Conservation (phyloP, 352 stramenopile genomes). For the Saprolegnia parasitica region DNA sequence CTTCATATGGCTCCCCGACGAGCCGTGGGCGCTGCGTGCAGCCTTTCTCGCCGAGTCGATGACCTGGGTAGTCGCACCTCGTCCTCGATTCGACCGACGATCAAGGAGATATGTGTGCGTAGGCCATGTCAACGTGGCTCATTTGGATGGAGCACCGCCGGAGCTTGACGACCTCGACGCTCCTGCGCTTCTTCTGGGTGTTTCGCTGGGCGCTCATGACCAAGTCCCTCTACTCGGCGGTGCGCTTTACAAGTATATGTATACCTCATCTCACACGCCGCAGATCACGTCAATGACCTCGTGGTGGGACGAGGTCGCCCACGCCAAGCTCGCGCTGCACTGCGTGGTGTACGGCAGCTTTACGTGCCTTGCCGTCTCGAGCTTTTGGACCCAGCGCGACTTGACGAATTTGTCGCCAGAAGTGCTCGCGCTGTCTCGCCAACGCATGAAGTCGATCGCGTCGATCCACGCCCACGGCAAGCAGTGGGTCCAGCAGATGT, state of each 20-base stretch:
- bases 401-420: slow-evolving; percentile 1
- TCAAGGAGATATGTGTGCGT: background rate
- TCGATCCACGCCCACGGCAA: background rate
- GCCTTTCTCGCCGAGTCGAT: background rate
- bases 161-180: background rate
- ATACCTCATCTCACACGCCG: no score
- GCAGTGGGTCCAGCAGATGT: background rate
- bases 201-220: background rate
- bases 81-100: no score
- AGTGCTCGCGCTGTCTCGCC: background rate
- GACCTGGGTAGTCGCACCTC: background rate
- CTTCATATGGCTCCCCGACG: background rate
- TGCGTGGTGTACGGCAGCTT: background rate
- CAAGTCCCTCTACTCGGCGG: background rate
- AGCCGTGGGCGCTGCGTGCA: background rate
- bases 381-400: background rate
- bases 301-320: no score
- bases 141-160: slow-evolving; percentile 22
- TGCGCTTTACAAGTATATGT: no score
- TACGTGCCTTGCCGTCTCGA: background rate
- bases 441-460: background rate
- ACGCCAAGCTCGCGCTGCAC: background rate
- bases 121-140: background rate
- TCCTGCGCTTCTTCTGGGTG: slow-evolving; percentile 7
- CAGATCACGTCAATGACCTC: no score